Conservation (phyloP, 257 asterid genomes). For the Jaltomata sinuosa region DNA sequence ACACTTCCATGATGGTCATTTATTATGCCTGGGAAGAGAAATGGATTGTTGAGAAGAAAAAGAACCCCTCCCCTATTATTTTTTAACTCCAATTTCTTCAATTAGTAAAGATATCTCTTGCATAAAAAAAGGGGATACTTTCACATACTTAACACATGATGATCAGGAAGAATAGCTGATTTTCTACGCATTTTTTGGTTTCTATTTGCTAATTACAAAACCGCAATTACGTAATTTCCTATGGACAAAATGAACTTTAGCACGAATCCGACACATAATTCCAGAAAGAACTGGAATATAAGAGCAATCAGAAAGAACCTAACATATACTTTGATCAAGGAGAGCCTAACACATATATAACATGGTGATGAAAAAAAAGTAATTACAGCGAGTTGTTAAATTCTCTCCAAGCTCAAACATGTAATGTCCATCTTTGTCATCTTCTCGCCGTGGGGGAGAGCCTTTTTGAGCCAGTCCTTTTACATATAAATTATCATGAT, state of each 20-base stretch:
- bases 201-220: background rate
- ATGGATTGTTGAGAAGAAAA: background rate
- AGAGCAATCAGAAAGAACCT: constrained; percentile 1
- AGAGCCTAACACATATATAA: constrained; percentile 6
- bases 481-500: constrained; percentile 26
- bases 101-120: background rate
- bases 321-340: background rate
- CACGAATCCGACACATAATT: background rate
- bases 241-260: background rate
- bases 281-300: background rate
- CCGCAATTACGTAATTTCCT: background rate
- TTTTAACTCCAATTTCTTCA: background rate
- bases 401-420: constrained; percentile 53
- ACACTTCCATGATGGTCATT: background rate
- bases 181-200: background rate
- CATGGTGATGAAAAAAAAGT: constrained; percentile 15
- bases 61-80: background rate
- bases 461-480: constrained; percentile 44
- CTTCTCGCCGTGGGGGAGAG: constrained; percentile 54
- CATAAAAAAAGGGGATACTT: background rate
- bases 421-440: constrained; percentile 55
- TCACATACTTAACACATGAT: background rate
- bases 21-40: background rate
- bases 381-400: constrained; percentile 54
- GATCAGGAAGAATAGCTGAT: background rate